Evolutionary conservation across 176 grass and related monocot genomes (phyloP), one percentile per base, ranked within the genome.

Genomic region (Alopecurus myosuroides): DNA sequence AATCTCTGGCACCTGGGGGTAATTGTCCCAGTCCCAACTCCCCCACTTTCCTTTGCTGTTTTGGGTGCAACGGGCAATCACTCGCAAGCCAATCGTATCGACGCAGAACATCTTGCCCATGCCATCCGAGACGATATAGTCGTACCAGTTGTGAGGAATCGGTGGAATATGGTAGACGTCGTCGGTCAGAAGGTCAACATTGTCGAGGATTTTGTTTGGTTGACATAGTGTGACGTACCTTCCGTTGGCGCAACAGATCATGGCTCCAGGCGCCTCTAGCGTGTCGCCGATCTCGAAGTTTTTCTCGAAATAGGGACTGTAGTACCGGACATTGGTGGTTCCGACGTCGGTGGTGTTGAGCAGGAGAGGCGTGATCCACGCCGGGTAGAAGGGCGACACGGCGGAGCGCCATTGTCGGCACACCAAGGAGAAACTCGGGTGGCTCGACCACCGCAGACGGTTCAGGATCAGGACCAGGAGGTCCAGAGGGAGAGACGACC

Each of bases 301-400:
- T 14, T 66, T 89, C 44, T 74, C 30, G 35, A 75, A 74, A 6
- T 67, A 84, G n/a, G 76, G 87, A 35, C 81, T 80, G 33, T 89
- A 89, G 81, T 64, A 89, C 6, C 76, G 67, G 14, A 80, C 9
- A 25, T 64, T 61, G 42, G 82, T 80, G 1, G 81, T 42, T 41
- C 86, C 86, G 8, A 71, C 40, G 11, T 79, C 7, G 4, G 53
- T 34, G 53, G 74, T 20, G 74, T 61, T 84, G 36, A 88, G 33
- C 9, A 88, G 40, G 4, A 88, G 17, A 0, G 74, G 86, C 11
- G 74, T 78, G 36, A 88, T 17, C 64, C 55, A 78, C 29, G 65
- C 86, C 20, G 74, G 86, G 76, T 79, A 88, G 31, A 53, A 77
- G 31, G 74, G 81, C 12, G 49, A 48, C 37, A 41, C 22, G 22